Evolutionary conservation across 306 rosid genomes (phyloP), one percentile per base, ranked within the genome.

Genomic region (Chamaecrista fasciculata): DNA sequence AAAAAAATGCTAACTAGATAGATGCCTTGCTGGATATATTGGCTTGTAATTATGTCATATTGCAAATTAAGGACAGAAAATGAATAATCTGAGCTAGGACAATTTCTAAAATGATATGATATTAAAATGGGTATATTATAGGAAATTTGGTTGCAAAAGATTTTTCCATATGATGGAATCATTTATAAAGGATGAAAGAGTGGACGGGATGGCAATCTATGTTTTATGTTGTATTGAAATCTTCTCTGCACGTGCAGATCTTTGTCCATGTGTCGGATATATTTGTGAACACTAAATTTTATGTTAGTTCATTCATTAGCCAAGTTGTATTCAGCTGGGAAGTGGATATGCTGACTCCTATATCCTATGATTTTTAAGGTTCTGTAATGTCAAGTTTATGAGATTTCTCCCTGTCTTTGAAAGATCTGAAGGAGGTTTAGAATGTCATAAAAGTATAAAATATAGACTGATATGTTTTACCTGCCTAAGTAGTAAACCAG

Each of bases 181-280:
- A 46, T 65, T 9, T 12, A 36, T 64, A 5, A 19, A 58, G 40
- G 71, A 65, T 39, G 65, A 26, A 57, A 65, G 76, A 65, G 57
- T 51, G 51, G 46, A 18, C 64, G 72, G 20, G 64, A 69, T 15
- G 70, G 24, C 60, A 46, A 31, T 48, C 12, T 55, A 14, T 14
- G 42, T 28, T 60, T 49, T 48, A 39, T 67, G 25, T 49, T 75
- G 48, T 20, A 28, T 21, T 71, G 63, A 80, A 66, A 9, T 71
- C 14, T 66, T 59, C 28, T 62, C 19, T 33, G 36, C 36, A 56
- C 23, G 60, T 57, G 9, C 21, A 26, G 37, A 66, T 23, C 56
- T 75, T 43, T 33, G 61, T 44, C 59, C 42, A 10, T 7, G 36
- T n/a, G 59, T 52, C 40, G 23, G 34, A 50, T 60, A 34, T 5